phyloP scores from a whole-genome alignment of 768 basidiomycete genomes.

The Rubroboletus satanas region DNA sequence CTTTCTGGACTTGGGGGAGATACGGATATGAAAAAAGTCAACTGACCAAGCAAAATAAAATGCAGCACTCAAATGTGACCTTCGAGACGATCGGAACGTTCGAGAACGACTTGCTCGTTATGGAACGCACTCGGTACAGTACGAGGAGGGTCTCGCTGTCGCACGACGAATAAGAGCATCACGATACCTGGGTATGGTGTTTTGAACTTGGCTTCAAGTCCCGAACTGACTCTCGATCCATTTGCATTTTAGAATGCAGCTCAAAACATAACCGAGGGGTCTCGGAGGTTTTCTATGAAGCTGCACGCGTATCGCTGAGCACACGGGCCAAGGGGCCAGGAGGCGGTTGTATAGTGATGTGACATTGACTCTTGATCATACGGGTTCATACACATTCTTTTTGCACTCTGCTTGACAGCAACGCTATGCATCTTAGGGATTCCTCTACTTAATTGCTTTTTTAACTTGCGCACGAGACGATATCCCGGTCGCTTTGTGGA shows the following conservation, averaged over 20 bases:
- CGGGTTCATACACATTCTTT: slow-evolving; percentile 1
- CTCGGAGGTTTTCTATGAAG: slow-evolving; percentile 88
- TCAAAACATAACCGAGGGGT: slow-evolving; percentile 97
- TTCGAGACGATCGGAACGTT: slow-evolving; percentile 76
- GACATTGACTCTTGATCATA: slow-evolving; percentile 20
- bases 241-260: slow-evolving; percentile 70
- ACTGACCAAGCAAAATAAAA: slow-evolving; percentile 8
- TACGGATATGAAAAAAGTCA: background rate
- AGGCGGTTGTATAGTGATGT: slow-evolving; percentile 58
- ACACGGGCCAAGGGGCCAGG: slow-evolving; percentile 67
- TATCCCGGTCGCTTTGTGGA: background rate
- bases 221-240: background rate
- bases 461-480: background rate
- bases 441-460: slow-evolving; percentile 18
- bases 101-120: slow-evolving; percentile 70
- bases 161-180: slow-evolving; percentile 89
- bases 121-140: slow-evolving; percentile 72
- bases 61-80: slow-evolving; percentile 90
- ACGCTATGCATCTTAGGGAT: slow-evolving; percentile 18
- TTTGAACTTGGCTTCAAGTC: background rate
- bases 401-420: background rate
- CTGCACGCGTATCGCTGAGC: slow-evolving; percentile 77
- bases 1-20: background rate
- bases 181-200: slow-evolving; percentile 79
- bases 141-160: slow-evolving; percentile 87